Percentiles rank a stretch among this genome's conserved stretches.
Evolutionary conservation across 2,329 filamentous ascomycete species (phyloP).

Genomic region (Fusarium sp.): DNA sequence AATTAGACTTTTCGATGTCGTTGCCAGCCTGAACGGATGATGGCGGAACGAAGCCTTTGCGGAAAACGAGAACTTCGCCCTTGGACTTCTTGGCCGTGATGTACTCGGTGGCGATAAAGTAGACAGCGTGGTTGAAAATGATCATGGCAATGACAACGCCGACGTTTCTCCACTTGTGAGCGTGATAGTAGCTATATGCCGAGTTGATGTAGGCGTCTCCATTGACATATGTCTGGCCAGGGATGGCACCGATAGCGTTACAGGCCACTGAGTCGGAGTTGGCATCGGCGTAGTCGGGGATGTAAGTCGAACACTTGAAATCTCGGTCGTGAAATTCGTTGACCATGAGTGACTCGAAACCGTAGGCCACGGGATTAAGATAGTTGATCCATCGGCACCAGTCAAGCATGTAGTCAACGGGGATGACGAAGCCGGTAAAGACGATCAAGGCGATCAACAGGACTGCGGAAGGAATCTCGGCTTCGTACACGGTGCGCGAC

Average conservation of each 20-base stretch:
- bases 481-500: conserved; percentile 33
- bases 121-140: conserved; percentile 56
- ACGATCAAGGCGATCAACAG: conserved; percentile 43
- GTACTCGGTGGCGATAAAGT: conserved; percentile 61
- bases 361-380: conserved; percentile 71
- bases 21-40: conserved; percentile 7
- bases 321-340: conserved; percentile 66
- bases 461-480: conserved; percentile 52
- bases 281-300: conserved; percentile 8
- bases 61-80: conserved; percentile 70
- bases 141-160: conserved; percentile 64
- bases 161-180: conserved; percentile 64
- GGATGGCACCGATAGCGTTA: conserved; percentile 50
- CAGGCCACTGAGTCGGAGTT: conserved; percentile 7
- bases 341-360: conserved; percentile 71
- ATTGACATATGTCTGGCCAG: conserved; percentile 55
- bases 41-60: conserved; percentile 49
- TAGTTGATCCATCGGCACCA: conserved; percentile 77
- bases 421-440: conserved; percentile 61
- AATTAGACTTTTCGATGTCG: conserved; percentile 1
- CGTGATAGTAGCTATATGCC: conserved; percentile 57
- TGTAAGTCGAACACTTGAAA: conserved; percentile 27
- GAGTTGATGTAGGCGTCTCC: conserved; percentile 59
- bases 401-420: conserved; percentile 60
- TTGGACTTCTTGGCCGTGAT: conserved; percentile 61